Conservation (phyloP, 2,329 filamentous ascomycete species). For the Bisporella sp. region DNA sequence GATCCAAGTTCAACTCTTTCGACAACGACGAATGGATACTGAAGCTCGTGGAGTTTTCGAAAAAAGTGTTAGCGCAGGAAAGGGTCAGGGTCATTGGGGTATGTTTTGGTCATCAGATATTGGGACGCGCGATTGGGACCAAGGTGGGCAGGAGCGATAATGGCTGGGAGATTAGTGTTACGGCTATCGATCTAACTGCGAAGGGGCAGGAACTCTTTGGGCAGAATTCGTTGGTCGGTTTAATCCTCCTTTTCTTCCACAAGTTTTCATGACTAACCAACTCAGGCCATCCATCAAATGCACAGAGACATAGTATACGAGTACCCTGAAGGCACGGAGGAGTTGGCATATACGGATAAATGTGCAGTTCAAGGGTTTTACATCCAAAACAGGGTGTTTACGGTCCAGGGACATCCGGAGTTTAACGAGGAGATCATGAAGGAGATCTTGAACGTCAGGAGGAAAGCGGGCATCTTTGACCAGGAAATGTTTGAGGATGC, state of each 20-base stretch:
- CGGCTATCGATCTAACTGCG: constrained; percentile 58
- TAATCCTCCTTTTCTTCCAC: no score
- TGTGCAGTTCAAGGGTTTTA: constrained; percentile 82
- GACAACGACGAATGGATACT: constrained; percentile 71
- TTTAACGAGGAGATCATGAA: constrained; percentile 66
- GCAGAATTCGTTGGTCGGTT: constrained; percentile 47
- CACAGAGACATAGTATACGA: constrained; percentile 69
- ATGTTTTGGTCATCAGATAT: constrained; percentile 84
- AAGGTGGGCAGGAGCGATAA: constrained; percentile 58
- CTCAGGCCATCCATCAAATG: constrained; percentile 72
- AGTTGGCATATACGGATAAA: constrained; percentile 55
- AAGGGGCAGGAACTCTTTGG: constrained; percentile 68
- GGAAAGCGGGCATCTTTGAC: constrained; percentile 60
- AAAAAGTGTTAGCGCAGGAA: constrained; percentile 49
- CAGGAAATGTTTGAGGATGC: constrained; percentile 64
- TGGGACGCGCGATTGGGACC: constrained; percentile 63
- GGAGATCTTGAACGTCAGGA: constrained; percentile 59
- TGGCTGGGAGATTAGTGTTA: constrained; percentile 80
- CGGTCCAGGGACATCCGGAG: constrained; percentile 83
- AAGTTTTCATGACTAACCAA: no score
- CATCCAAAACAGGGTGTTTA: constrained; percentile 55
- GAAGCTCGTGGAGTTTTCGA: constrained; percentile 62
- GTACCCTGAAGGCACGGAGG: constrained; percentile 53
- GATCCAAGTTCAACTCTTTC: constrained; percentile 67
- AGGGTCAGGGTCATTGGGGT: constrained; percentile 69